These are phyloP conservation scores for Phytophthora megakarya DNA, from an alignment of 352 stramenopile species.

Conservation along the genomic window DNA sequence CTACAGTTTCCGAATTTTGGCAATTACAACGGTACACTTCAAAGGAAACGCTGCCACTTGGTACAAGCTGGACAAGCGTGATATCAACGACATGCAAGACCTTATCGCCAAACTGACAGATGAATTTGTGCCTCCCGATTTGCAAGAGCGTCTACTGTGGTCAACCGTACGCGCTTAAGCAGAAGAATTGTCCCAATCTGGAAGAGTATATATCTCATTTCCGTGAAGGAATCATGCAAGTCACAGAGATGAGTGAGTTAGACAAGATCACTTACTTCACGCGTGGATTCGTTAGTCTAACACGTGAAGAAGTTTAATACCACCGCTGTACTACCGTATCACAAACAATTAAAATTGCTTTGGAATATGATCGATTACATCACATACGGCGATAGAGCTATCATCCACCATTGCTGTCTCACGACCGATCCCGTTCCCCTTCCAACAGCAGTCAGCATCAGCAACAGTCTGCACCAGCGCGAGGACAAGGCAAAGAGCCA, in stretches of 20 bases:
- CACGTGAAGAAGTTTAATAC: constrained; percentile 36
- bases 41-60: constrained; percentile 15
- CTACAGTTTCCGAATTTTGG: constrained; percentile 12
- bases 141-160: constrained; percentile 30
- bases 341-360: constrained; percentile 17
- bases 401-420: neutral
- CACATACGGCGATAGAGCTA: constrained; percentile 5
- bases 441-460: constrained; percentile 7
- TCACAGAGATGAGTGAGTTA: constrained; percentile 34
- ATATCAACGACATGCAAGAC: constrained; percentile 17
- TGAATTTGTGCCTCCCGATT: constrained; percentile 26
- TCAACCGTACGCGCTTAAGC: constrained; percentile 20
- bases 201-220: constrained; percentile 29
- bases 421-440: neutral
- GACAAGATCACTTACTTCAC: constrained; percentile 36
- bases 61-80: constrained; percentile 17
- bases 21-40: constrained; percentile 13
- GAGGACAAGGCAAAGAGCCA: constrained; percentile 2
- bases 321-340: constrained; percentile 25
- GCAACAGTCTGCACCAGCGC: constrained; percentile 9
- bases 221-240: constrained; percentile 17
- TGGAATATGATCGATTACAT: constrained; percentile 35
- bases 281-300: constrained; percentile 15
- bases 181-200: constrained; percentile 16
- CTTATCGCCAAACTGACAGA: constrained; percentile 1